Conservation (phyloP, 768 basidiomycete genomes). For the Mycena vitilis region DNA sequence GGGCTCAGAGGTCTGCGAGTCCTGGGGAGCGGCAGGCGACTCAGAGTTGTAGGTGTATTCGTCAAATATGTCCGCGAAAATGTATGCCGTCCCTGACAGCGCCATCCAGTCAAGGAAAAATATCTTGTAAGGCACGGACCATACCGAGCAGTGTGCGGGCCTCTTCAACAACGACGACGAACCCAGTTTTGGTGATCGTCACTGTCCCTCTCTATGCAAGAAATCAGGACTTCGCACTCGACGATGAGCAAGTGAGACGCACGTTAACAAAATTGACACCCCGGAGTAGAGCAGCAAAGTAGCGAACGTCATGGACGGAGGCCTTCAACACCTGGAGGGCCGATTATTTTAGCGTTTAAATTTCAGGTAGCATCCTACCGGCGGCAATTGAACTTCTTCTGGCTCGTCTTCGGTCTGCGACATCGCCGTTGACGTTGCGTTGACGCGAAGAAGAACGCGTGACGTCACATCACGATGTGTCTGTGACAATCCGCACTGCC, state of each 20-base stretch:
- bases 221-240: constrained; percentile 11
- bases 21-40: constrained; percentile 36
- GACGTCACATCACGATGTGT: background rate
- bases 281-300: constrained; percentile 80
- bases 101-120: background rate
- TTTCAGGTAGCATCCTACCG: background rate
- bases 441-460: background rate
- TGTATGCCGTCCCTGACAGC: constrained; percentile 82
- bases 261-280: constrained; percentile 88
- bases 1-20: constrained; percentile 44
- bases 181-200: constrained; percentile 73
- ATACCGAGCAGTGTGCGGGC: constrained; percentile 82
- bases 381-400: constrained; percentile 23
- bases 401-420: constrained; percentile 17
- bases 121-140: background rate
- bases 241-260: constrained; percentile 42
- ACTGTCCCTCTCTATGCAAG: constrained; percentile 75
- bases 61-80: constrained; percentile 82
- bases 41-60: constrained; percentile 76
- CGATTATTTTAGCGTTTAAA: background rate
- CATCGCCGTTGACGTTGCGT: constrained; percentile 1
- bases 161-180: constrained; percentile 88
- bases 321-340: constrained; percentile 64
- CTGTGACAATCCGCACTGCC: no score
- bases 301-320: constrained; percentile 84